These are phyloP conservation scores for Dothideomycetidae sp. DNA, from an alignment of 2,329 filamentous ascomycete species.

Conservation along the genomic window DNA sequence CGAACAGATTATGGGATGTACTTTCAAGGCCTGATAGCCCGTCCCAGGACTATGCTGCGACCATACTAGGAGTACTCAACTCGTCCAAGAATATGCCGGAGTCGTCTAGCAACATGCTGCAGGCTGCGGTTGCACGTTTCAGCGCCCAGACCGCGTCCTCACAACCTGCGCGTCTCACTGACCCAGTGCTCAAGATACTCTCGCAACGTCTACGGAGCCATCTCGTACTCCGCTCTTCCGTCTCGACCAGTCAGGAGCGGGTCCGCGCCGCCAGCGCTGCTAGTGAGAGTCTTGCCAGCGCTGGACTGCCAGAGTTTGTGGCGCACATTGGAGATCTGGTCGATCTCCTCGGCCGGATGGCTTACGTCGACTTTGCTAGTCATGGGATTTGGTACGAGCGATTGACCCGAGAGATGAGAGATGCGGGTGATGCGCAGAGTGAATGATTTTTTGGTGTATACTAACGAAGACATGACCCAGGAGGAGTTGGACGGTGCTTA, in stretches of 20 bases:
- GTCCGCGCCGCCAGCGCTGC: slow-evolving; percentile 54
- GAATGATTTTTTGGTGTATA: too few relatives aligned
- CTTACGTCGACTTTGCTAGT: slow-evolving; percentile 51
- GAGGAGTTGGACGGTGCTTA: too few relatives aligned
- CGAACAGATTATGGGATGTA: slow-evolving; percentile 53
- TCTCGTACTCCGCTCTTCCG: slow-evolving; percentile 48
- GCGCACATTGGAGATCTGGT: slow-evolving; percentile 54
- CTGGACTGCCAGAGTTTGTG: slow-evolving; percentile 62
- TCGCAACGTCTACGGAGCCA: slow-evolving; percentile 54
- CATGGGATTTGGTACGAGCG: slow-evolving; percentile 59
- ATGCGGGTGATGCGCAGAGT: slow-evolving; percentile 8
- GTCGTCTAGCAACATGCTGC: slow-evolving; percentile 30
- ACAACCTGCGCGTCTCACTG: slow-evolving; percentile 27
- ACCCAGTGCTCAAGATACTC: slow-evolving; percentile 52
- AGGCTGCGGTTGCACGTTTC: slow-evolving; percentile 32
- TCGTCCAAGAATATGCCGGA: slow-evolving; percentile 37
- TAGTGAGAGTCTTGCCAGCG: slow-evolving; percentile 52
- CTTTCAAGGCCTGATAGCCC: slow-evolving; percentile 37
- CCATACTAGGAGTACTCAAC: slow-evolving; percentile 35
- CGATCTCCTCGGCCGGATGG: slow-evolving; percentile 51
- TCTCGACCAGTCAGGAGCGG: slow-evolving; percentile 54
- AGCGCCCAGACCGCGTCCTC: slow-evolving; percentile 30
- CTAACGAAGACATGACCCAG: too few relatives aligned
- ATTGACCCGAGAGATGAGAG: slow-evolving; percentile 42
- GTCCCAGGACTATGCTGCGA: slow-evolving; percentile 22